A percentile compares a stretch with the other conserved stretches of the same genome.
Conservation (phyloP, 2,329 filamentous ascomycete species). For the Hypocrella siamensis region DNA sequence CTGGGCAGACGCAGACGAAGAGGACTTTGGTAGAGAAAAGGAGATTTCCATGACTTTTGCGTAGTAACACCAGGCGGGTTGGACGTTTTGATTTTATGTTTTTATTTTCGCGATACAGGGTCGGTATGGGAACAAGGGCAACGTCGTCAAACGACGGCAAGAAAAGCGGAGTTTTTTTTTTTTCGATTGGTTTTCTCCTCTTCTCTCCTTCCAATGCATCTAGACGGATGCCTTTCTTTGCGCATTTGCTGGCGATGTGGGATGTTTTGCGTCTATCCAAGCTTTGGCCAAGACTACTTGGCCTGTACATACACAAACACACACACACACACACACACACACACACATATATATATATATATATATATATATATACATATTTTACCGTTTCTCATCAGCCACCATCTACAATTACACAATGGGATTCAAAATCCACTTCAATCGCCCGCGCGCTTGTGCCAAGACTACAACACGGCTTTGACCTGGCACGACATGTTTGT, state of each 20-base stretch:
- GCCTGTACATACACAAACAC: too few species aligned
- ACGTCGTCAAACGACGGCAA: too few species aligned
- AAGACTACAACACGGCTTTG: too few species aligned
- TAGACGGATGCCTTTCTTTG: not conserved
- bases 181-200: not conserved
- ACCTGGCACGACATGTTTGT: too few species aligned
- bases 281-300: too few species aligned
- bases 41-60: conserved; percentile 76
- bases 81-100: not conserved
- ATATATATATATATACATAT: not conserved
- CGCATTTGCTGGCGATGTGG: not conserved
- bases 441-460: too few species aligned
- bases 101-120: not conserved
- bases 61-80: conserved; percentile 17
- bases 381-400: too few species aligned
- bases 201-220: not conserved
- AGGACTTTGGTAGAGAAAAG: conserved; percentile 55
- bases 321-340: too few species aligned
- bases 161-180: too few species aligned
- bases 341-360: not conserved
- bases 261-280: not conserved
- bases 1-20: conserved; percentile 55
- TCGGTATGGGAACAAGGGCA: too few species aligned
- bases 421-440: too few species aligned
- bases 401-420: too few species aligned